Evolutionary conservation across 352 stramenopile genomes (phyloP).

Genomic region (Phytophthora boehmeriae): DNA sequence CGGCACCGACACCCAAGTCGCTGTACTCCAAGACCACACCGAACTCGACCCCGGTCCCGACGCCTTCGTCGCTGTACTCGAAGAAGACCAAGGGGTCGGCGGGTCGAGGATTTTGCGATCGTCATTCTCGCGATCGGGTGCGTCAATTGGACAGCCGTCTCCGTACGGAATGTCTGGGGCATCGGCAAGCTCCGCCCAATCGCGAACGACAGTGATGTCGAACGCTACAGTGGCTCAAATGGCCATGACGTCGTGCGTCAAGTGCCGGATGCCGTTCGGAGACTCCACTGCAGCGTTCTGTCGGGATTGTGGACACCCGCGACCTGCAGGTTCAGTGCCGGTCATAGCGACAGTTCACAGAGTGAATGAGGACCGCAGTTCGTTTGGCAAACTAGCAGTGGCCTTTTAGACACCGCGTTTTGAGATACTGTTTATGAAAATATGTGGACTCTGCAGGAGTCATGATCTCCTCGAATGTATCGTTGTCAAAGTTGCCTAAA

Average conservation of each 20-base stretch:
- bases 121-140: conserved; percentile 25
- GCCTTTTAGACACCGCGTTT: conserved; percentile 21
- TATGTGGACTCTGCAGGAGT: neutral
- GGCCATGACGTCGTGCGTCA: conserved; percentile 41
- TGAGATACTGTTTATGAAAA: conserved; percentile 7
- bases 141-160: conserved; percentile 24
- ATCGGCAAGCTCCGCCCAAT: conserved; percentile 18
- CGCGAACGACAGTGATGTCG: conserved; percentile 7
- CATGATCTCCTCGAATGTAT: neutral
- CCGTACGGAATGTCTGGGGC: conserved; percentile 29
- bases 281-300: conserved; percentile 66
- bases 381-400: conserved; percentile 25
- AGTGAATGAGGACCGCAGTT: conserved; percentile 18
- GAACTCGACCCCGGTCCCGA: conserved; percentile 23
- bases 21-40: conserved; percentile 32
- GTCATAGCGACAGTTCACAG: conserved; percentile 13
- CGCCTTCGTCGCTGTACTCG: conserved; percentile 34
- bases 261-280: conserved; percentile 60
- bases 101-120: conserved; percentile 24
- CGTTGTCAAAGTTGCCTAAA: too few species aligned
- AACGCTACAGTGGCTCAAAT: conserved; percentile 9
- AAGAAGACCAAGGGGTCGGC: conserved; percentile 25
- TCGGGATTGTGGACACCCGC: conserved; percentile 73
- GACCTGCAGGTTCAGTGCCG: conserved; percentile 24
- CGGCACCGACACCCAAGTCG: conserved; percentile 17